phyloP scores from a whole-genome alignment of 352 stramenopile species.

The Pythium insidiosum region DNA sequence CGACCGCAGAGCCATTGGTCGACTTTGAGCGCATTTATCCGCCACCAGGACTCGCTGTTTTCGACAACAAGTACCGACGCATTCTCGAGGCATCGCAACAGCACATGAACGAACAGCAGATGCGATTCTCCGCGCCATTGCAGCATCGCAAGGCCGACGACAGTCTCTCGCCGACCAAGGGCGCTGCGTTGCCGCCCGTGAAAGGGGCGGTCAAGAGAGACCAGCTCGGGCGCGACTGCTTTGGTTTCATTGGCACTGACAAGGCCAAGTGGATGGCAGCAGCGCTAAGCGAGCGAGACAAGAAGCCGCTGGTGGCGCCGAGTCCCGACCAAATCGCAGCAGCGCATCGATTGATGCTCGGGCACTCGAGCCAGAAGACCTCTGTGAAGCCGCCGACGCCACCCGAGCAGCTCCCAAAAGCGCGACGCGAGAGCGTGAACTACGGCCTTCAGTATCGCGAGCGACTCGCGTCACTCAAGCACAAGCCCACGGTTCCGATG shows the following conservation, averaged over 20 bases:
- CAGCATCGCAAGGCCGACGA: conserved; percentile 54
- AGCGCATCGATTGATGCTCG: conserved; percentile 74
- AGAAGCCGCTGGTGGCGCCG: conserved; percentile 54
- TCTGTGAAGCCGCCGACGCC: conserved; percentile 70
- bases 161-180: background rate
- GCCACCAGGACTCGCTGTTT: conserved; percentile 21
- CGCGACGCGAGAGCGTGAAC: conserved; percentile 43
- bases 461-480: conserved; percentile 57
- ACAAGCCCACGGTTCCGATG: conserved; percentile 71
- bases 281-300: conserved; percentile 31
- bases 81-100: conserved; percentile 78
- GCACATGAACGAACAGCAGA: conserved; percentile 72
- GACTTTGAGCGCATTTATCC: conserved; percentile 71
- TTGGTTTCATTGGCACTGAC: conserved; percentile 71
- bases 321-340: conserved; percentile 67
- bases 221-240: conserved; percentile 57
- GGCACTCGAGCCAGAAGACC: conserved; percentile 75
- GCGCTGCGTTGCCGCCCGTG: conserved; percentile 27
- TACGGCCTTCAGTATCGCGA: conserved; percentile 79
- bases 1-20: conserved; percentile 35
- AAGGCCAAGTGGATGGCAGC: conserved; percentile 47
- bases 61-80: conserved; percentile 58
- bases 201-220: conserved; percentile 42
- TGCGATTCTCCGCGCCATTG: conserved; percentile 68
- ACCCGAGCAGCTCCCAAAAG: conserved; percentile 31